phyloP scores from a whole-genome alignment of 163 green algal species.

The Volvox carteri region DNA sequence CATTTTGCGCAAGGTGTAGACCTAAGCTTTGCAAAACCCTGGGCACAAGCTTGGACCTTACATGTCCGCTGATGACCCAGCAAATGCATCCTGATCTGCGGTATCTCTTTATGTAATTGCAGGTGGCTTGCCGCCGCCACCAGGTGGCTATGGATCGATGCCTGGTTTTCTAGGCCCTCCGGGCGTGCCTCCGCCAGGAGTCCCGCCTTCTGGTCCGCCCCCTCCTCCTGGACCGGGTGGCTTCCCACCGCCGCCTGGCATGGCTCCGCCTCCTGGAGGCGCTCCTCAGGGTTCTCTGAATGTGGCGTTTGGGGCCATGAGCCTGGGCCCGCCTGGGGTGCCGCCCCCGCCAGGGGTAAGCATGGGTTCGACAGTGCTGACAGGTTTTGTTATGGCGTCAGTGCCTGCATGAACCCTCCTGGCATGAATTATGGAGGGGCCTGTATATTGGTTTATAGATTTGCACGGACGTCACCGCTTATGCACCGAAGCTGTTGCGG shows the following conservation, averaged over 20 bases:
- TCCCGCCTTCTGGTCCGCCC: not conserved
- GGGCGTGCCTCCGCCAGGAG: not conserved
- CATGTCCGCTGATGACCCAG: not conserved
- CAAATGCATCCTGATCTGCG: not conserved
- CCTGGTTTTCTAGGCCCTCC: slow-evolving; percentile 14
- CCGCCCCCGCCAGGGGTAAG: slow-evolving; percentile 23
- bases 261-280: not conserved
- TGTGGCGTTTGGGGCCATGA: slow-evolving; percentile 40
- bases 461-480: no score
- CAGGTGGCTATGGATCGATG: not conserved
- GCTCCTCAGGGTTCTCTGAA: not conserved
- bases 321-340: slow-evolving; percentile 2
- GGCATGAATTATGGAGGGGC: no score
- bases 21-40: not conserved
- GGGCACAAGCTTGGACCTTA: not conserved
- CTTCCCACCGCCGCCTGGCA: not conserved
- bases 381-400: not conserved
- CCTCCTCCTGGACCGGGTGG: not conserved
- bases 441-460: no score
- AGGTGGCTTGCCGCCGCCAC: slow-evolving; percentile 49
- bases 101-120: not conserved
- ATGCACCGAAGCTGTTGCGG: no score
- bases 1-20: not conserved
- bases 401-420: no score
- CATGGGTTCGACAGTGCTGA: not conserved